Percentiles rank a stretch among this genome's conserved stretches.
These are phyloP conservation scores for Saccharomyces hybrid DNA, from an alignment of 1,139 yeast genomes.

Conservation along the genomic window DNA sequence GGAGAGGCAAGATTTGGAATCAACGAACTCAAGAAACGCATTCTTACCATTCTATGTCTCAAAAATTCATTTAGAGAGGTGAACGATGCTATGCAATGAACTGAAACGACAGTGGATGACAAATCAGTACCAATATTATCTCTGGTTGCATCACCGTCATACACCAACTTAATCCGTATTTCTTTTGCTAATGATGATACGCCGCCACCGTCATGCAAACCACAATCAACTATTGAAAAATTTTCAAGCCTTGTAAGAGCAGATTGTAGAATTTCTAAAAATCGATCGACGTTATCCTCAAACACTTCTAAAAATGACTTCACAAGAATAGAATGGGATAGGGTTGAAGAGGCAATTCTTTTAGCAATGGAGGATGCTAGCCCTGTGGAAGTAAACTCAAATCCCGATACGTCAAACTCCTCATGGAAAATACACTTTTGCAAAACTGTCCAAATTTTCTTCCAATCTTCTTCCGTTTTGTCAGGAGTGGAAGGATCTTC, in stretches of 20 bases:
- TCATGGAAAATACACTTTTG: constrained; percentile 31
- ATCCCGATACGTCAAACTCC: constrained; percentile 51
- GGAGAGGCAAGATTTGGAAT: constrained; percentile 13
- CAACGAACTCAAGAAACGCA: constrained; percentile 19
- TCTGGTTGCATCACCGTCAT: constrained; percentile 29
- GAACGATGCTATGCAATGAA: constrained; percentile 89
- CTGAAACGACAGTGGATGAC: constrained; percentile 49
- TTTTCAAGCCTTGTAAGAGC: constrained; percentile 69
- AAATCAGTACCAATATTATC: constrained; percentile 33
- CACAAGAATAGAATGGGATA: constrained; percentile 9
- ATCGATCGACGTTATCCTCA: constrained; percentile 35
- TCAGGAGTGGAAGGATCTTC: constrained; percentile 11
- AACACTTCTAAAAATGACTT: constrained; percentile 44
- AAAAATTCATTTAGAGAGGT: constrained; percentile 62
- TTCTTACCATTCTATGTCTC: constrained; percentile 34
- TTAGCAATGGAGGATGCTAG: constrained; percentile 44
- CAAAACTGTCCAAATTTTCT: constrained; percentile 41
- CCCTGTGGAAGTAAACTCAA: constrained; percentile 69
- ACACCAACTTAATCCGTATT: constrained; percentile 47
- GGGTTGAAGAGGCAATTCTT: constrained; percentile 31
- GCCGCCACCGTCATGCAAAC: constrained; percentile 32
- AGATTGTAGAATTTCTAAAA: constrained; percentile 60
- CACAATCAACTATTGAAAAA: constrained; percentile 62
- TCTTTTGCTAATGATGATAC: constrained; percentile 69
- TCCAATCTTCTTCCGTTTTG: constrained; percentile 38